Evolutionary conservation across 2,329 filamentous ascomycete species (phyloP).

Genomic region (Seiridium cupressi): DNA sequence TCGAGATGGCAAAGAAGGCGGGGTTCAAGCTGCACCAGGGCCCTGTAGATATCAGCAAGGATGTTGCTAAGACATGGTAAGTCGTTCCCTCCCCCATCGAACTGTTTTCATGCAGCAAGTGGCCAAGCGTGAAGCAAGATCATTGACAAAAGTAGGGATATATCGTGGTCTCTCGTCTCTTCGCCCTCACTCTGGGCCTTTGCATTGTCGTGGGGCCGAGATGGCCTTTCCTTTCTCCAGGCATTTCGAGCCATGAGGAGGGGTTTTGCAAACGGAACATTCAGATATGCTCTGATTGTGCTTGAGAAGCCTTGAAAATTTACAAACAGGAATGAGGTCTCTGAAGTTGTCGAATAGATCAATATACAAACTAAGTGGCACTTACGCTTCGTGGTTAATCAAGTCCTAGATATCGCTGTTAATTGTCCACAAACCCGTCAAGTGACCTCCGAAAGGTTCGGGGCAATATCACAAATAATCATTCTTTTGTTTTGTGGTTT

Average conservation of each 20-base stretch:
- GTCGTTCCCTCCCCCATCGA: background rate
- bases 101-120: background rate
- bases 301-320: constrained; percentile 43
- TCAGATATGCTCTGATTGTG: constrained; percentile 57
- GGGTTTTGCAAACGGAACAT: constrained; percentile 57
- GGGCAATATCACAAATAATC: too few relatives aligned
- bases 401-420: too few relatives aligned
- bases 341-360: too few relatives aligned
- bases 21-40: constrained; percentile 42
- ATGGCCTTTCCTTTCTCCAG: constrained; percentile 59
- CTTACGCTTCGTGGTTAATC: too few relatives aligned
- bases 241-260: constrained; percentile 61
- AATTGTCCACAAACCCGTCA: too few relatives aligned
- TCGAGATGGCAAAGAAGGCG: constrained; percentile 45
- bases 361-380: too few relatives aligned
- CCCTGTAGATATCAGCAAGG: constrained; percentile 55
- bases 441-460: too few relatives aligned
- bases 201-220: constrained; percentile 57
- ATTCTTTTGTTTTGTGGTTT: too few relatives aligned
- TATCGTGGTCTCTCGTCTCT: constrained; percentile 60
- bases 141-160: constrained; percentile 45
- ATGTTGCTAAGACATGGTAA: constrained; percentile 60
- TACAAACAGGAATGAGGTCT: background rate
- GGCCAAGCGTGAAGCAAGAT: background rate
- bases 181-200: constrained; percentile 61